Percentiles rank a stretch among this genome's conserved stretches.
These are phyloP conservation scores for Yarrowia galli DNA, from an alignment of 1,139 yeast genomes.

Conservation along the genomic window DNA sequence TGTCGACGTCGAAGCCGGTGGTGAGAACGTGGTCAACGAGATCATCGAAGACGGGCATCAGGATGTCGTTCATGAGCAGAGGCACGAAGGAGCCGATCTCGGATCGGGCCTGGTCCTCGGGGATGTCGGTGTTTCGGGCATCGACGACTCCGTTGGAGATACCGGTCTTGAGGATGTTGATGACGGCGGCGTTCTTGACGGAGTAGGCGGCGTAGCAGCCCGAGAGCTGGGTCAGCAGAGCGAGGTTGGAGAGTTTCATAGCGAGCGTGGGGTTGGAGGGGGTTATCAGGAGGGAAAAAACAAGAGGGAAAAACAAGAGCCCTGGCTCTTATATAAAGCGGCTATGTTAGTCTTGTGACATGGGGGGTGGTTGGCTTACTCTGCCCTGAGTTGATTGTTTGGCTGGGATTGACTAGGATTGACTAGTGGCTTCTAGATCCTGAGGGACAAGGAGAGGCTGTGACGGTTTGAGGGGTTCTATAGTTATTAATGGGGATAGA, in stretches of 20 bases:
- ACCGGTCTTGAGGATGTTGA: slow-evolving; percentile 16
- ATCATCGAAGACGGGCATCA: slow-evolving; percentile 8
- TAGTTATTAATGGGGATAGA: no score
- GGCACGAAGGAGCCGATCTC: slow-evolving; percentile 15
- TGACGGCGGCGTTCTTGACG: background rate
- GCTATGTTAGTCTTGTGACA: background rate
- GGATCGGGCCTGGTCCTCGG: background rate
- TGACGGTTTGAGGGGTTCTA: background rate
- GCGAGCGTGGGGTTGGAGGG: background rate
- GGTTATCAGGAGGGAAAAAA: background rate
- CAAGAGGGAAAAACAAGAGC: no score
- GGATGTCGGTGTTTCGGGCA: background rate
- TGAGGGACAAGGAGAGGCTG: background rate
- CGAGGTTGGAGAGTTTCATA: slow-evolving; percentile 18
- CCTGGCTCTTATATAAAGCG: no score
- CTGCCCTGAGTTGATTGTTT: background rate
- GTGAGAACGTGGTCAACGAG: background rate
- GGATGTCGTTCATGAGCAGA: slow-evolving; percentile 22
- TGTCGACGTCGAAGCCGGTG: background rate
- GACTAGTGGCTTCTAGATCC: background rate
- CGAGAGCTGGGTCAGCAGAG: background rate
- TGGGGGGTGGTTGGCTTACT: background rate
- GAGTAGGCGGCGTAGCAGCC: background rate
- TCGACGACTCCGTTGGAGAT: slow-evolving; percentile 27
- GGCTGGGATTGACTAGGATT: no score